phyloP scores from a whole-genome alignment of 2,329 filamentous ascomycete species.

The Scedosporium dehoogii region DNA sequence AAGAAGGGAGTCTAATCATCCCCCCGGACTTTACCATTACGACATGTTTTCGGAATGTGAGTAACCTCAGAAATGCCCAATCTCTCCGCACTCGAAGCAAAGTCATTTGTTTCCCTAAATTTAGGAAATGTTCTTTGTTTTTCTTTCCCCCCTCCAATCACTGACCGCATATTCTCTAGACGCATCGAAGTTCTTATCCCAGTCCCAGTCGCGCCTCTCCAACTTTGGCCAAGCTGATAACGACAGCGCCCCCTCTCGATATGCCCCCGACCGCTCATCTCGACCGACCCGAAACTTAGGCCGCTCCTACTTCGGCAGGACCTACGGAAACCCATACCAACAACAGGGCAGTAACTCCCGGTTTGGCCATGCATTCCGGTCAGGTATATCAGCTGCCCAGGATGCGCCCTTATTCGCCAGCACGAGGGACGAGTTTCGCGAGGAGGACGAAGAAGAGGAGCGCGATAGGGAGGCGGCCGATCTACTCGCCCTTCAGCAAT shows the following conservation, averaged over 20 bases:
- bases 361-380: conserved; percentile 68
- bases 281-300: conserved; percentile 22
- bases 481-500: conserved; percentile 82
- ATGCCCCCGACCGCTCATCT: conserved; percentile 24
- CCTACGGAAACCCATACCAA: conserved; percentile 68
- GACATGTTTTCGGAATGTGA: conserved; percentile 68
- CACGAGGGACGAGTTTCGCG: conserved; percentile 77
- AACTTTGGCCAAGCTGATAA: conserved; percentile 54
- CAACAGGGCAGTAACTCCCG: conserved; percentile 58
- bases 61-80: conserved; percentile 22
- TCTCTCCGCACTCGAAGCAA: background rate
- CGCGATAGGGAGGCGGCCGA: conserved; percentile 88
- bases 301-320: conserved; percentile 34
- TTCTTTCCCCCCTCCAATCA: background rate
- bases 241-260: conserved; percentile 17
- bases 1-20: background rate
- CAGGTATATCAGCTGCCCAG: conserved; percentile 59
- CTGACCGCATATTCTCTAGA: conserved; percentile 44
- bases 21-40: conserved; percentile 4
- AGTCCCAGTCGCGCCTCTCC: conserved; percentile 86
- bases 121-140: too few relatives aligned
- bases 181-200: conserved; percentile 90
- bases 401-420: conserved; percentile 94
- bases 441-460: conserved; percentile 89
- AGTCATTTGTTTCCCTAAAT: too few relatives aligned